Conservation (phyloP, 2,329 filamentous ascomycete species). For the Capronia americana region DNA sequence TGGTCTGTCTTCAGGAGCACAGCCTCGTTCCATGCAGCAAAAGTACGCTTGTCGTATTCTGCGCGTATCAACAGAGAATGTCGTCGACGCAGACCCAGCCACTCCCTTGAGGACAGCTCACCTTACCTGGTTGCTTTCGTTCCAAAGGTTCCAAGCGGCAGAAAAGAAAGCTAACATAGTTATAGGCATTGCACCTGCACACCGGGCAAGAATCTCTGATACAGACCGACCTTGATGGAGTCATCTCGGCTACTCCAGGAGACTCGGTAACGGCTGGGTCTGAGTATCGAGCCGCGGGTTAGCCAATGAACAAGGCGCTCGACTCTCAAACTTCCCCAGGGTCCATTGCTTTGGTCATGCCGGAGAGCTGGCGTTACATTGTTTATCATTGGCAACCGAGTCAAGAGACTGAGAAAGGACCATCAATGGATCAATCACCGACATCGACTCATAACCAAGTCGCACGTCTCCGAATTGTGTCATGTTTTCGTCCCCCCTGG, state of each 20-base stretch:
- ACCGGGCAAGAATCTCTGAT: conserved; percentile 4
- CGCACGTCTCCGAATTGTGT: not conserved
- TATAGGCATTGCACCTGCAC: conserved; percentile 17
- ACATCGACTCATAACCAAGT: conserved; percentile 20
- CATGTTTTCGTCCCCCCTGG: conserved; percentile 13
- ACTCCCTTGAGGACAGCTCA: not conserved
- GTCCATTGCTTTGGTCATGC: conserved; percentile 23
- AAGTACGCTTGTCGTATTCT: conserved; percentile 27
- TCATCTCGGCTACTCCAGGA: conserved; percentile 16
- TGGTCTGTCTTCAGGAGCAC: conserved; percentile 17
- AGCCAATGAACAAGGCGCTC: not conserved
- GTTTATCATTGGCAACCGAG: conserved; percentile 16
- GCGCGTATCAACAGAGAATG: conserved; percentile 23
- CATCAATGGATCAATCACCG: conserved; percentile 13
- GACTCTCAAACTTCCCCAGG: conserved; percentile 12
- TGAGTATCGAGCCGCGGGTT: not conserved
- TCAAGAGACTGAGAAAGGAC: conserved; percentile 7
- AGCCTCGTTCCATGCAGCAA: conserved; percentile 30
- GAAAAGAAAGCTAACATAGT: conserved; percentile 10
- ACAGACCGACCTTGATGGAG: conserved; percentile 9
- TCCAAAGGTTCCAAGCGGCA: conserved; percentile 15
- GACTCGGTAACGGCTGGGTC: not conserved
- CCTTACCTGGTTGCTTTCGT: conserved; percentile 6
- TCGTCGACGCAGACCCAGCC: conserved; percentile 1
- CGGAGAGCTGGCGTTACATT: conserved; percentile 24